phyloP scores from a whole-genome alignment of 257 asterid species.

The Voacanga thouarsii region DNA sequence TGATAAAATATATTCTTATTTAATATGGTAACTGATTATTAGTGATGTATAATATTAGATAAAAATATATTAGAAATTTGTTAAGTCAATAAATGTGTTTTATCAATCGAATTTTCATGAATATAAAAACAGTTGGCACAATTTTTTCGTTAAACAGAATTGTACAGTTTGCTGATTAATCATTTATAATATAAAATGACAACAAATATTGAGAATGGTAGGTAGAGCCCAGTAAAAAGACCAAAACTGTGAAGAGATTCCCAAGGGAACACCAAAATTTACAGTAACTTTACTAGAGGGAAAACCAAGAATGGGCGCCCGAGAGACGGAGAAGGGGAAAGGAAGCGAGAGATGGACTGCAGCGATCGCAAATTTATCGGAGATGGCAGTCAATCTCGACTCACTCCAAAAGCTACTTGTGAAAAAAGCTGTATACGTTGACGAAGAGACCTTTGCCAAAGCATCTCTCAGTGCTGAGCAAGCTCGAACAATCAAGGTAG shows the following conservation, averaged over 20 bases:
- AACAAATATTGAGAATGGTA: no score
- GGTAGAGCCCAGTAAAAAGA: background rate
- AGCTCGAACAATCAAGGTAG: conserved; percentile 80
- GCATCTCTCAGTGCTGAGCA: conserved; percentile 85
- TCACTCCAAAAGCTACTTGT: conserved; percentile 71
- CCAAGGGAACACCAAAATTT: background rate
- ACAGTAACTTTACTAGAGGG: no score
- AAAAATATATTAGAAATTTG: no score
- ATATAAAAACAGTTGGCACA: no score
- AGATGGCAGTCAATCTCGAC: conserved; percentile 70
- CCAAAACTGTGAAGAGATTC: background rate
- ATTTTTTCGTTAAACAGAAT: no score
- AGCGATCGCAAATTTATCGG: conserved; percentile 80
- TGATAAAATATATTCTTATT: no score
- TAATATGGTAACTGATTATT: no score
- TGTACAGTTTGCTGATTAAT: no score
- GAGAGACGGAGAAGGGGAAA: conserved; percentile 48
- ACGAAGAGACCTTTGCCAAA: conserved; percentile 81
- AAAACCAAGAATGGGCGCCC: conserved; percentile 17
- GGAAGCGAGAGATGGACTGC: conserved; percentile 84
- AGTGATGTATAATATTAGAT: no score
- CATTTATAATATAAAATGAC: no score
- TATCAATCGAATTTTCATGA: no score
- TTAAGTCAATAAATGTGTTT: no score
- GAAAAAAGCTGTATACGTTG: conserved; percentile 81